Evolutionary conservation across 306 rosid species (phyloP).

Genomic region (Castanea crenata): DNA sequence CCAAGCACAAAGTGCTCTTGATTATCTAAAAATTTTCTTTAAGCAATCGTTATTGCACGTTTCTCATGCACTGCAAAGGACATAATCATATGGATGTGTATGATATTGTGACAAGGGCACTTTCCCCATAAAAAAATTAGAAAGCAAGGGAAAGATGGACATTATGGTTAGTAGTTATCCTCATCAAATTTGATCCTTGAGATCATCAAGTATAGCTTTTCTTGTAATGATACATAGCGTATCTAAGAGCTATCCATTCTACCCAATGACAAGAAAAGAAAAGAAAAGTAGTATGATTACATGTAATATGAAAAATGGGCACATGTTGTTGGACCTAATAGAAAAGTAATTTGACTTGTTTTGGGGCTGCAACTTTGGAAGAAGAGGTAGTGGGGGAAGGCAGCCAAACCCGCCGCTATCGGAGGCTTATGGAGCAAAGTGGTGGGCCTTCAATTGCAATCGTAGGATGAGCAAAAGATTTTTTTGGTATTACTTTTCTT

Average conservation of each 20-base stretch:
- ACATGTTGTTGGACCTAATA: too few species aligned
- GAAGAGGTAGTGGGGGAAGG: constrained; percentile 4
- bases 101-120: neutral
- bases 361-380: neutral
- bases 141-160: neutral
- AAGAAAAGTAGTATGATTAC: neutral
- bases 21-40: neutral
- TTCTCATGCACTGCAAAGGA: neutral
- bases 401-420: constrained; percentile 13
- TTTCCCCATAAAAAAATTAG: neutral
- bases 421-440: constrained; percentile 13
- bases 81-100: neutral
- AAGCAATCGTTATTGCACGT: neutral
- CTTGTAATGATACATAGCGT: neutral
- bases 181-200: neutral
- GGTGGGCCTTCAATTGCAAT: constrained; percentile 3
- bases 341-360: neutral
- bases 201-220: neutral
- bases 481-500: neutral
- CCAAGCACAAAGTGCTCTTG: neutral
- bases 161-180: neutral
- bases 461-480: neutral
- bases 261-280: neutral
- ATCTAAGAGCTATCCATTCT: neutral
- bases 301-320: neutral